Base-by-base conservation (phyloP, 2,329 filamentous ascomycete genomes). In the Phialophora chinensis region DNA sequence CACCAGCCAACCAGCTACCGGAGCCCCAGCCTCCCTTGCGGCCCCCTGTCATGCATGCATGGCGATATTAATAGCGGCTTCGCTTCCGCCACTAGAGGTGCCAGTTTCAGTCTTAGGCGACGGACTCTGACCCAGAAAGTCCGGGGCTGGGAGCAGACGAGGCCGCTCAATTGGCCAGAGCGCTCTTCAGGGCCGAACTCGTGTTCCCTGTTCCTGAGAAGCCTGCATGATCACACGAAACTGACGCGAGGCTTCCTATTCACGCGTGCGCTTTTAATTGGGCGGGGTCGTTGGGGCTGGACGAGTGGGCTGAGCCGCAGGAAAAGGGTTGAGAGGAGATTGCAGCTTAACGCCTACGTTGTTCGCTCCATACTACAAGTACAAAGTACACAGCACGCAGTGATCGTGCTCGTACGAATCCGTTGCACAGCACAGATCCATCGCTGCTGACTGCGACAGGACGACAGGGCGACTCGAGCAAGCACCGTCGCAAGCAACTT, bases 1-100 rank as follows among this genome's bases (percentile, higher is more conserved):
- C 27, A 38, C 27, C 27, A 33, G 35, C 58, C 44, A 60, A 31
- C 60, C 49, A 55, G 38, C 4, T 2, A 10, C 11, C 33, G 11
- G 33, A 8, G 17, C 35, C 62, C 62, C 62, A 63, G 59, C 42
- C 44, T 23, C 23, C 54, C 64, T 54, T 17, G 6, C 23, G 29
- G 20, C 8, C 33, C 58, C 59, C 49, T 53, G 38, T 25, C 38
- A 35, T 27, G 54, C 59, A 20, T 61, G 59, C 33, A 53, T 50
- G 57, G 25, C 63, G 63, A 65, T 70, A 70, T 70, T 68, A 68
- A 68, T 70, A 70, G 68, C 59, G 68, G 56, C 60, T 63, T 61
- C 60, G 60, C 66, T 63, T 60, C 68, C 68, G 68, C 68, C 68
- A 63, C 68, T 70, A 68, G 64, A 23, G 6, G 8, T 25, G 12